phyloP scores from a whole-genome alignment of 2,329 filamentous ascomycete genomes.

The Curvularia lunata region DNA sequence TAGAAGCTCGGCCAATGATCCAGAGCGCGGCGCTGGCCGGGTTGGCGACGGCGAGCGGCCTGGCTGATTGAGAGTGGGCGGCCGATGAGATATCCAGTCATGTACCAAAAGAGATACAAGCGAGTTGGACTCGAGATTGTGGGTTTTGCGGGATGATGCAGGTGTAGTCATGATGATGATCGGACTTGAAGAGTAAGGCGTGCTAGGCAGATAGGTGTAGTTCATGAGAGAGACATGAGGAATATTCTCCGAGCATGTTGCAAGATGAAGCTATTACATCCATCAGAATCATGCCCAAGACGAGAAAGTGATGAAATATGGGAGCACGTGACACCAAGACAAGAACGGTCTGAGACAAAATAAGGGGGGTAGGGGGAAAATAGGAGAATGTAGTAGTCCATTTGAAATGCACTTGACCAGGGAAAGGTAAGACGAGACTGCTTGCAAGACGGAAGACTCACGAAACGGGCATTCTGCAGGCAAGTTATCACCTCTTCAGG shows the following conservation, averaged over 20 bases:
- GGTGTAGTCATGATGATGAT: conserved; percentile 93
- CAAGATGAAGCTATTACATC: conserved; percentile 81
- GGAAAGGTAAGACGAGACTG: not conserved
- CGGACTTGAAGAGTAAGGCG: conserved; percentile 67
- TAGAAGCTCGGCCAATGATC: conserved; percentile 80
- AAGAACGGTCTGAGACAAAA: conserved; percentile 3
- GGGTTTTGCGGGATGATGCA: conserved; percentile 76
- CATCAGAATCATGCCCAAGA: conserved; percentile 9
- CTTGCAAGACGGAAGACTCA: conserved; percentile 53
- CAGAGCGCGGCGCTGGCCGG: conserved; percentile 59
- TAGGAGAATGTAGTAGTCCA: not conserved
- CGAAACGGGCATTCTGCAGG: conserved; percentile 92
- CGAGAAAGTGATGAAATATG: not conserved
- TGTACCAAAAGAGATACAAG: conserved; percentile 94
- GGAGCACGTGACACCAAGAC: not conserved
- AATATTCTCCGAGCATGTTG: conserved; percentile 81
- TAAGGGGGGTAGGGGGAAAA: conserved; percentile 2
- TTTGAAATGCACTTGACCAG: not conserved
- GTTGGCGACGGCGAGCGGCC: conserved; percentile 67
- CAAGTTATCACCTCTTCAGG: conserved; percentile 88
- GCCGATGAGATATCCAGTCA: conserved; percentile 95
- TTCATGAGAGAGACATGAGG: conserved; percentile 98
- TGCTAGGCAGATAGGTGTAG: conserved; percentile 89
- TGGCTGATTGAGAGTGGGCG: conserved; percentile 68
- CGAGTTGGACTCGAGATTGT: conserved; percentile 82